phyloP scores from a whole-genome alignment of 2,329 filamentous ascomycete species.

The Elsinoe batatas region DNA sequence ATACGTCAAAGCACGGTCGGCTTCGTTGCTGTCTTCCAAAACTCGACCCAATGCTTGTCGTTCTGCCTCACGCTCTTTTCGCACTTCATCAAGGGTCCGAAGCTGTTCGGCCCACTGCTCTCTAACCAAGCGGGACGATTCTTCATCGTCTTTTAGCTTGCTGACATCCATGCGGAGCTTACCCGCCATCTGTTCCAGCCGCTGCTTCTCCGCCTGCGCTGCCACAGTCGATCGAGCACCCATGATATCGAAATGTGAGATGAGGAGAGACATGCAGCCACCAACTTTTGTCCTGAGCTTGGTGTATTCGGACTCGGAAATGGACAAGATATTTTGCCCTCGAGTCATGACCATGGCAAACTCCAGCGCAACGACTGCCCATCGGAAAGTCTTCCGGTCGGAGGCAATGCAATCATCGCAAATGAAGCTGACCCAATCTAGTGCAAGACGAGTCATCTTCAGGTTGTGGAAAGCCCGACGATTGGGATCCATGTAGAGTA shows the following conservation, averaged over 20 bases:
- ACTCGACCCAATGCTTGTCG: constrained; percentile 82
- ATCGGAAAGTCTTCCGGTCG: constrained; percentile 91
- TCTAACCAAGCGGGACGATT: constrained; percentile 64
- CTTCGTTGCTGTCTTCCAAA: constrained; percentile 88
- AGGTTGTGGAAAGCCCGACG: constrained; percentile 94
- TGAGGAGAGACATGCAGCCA: constrained; percentile 92
- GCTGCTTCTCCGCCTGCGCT: constrained; percentile 85
- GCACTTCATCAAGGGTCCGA: constrained; percentile 62
- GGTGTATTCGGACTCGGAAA: constrained; percentile 80
- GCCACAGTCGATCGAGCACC: constrained; percentile 87
- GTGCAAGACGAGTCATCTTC: constrained; percentile 80
- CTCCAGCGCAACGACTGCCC: constrained; percentile 90
- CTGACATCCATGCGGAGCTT: constrained; percentile 73
- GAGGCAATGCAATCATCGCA: constrained; percentile 92
- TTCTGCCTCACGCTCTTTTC: constrained; percentile 72
- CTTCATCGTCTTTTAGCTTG: constrained; percentile 66
- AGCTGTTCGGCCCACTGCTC: constrained; percentile 67
- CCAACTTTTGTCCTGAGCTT: constrained; percentile 78
- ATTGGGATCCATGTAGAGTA: constrained; percentile 93
- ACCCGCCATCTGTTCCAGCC: constrained; percentile 67
- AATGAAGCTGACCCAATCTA: constrained; percentile 97
- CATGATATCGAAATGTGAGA: constrained; percentile 99
- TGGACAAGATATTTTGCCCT: constrained; percentile 82
- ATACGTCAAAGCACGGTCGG: constrained; percentile 87
- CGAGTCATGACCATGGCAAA: constrained; percentile 97